Evolutionary conservation across 176 grass and related monocot genomes (phyloP), one percentile per base, ranked within the genome.

Genomic region (Canna indica): DNA sequence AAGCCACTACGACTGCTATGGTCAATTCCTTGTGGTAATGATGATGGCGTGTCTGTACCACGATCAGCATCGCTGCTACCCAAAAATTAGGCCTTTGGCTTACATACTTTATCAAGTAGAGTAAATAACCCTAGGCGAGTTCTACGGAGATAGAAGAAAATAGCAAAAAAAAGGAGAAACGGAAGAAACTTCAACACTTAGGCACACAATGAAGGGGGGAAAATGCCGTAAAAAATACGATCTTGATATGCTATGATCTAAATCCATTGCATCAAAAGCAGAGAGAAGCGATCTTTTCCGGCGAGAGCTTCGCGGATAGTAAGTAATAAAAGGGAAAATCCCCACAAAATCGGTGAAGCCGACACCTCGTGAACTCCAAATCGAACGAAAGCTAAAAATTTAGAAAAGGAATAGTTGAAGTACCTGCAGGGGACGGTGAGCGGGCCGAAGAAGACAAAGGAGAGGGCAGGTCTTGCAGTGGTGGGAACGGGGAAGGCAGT

Each of bases 11-110:
- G 50, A 78, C 72, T 69, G 84, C 80, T 33, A 93, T 42, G 36
- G 82, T 32, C 60, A 99, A 82, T 84, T 93, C 86, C 0, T 84
- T 82, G 80, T 88, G 86, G 67, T 80, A 90, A 73, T 90, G 94
- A 34, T 59, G 82, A 46, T 63, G 84, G 38, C 52, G 36, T 42
- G 76, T 83, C 68, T 32, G 18, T 31, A 76, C 78, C 22, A 85
- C 83, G 71, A 85, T 73, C 69, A 74, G 78, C 47, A 74, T 86
- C 72, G 81, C 89, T 88, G 78, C 66, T 73, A 17, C 50, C 9
- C 64, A 70, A 78, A 54, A 69, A 29, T 16, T 47, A 47, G 44
- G 7, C 9, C 1, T 3, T 69, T 1, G 22, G 74, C 32, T 42
- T 33, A 67, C 5, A 52, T 41, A 29, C 14, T 36, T n/a, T 20